Conservation (phyloP, 2,329 filamentous ascomycete species). For the Penicillium expansum region DNA sequence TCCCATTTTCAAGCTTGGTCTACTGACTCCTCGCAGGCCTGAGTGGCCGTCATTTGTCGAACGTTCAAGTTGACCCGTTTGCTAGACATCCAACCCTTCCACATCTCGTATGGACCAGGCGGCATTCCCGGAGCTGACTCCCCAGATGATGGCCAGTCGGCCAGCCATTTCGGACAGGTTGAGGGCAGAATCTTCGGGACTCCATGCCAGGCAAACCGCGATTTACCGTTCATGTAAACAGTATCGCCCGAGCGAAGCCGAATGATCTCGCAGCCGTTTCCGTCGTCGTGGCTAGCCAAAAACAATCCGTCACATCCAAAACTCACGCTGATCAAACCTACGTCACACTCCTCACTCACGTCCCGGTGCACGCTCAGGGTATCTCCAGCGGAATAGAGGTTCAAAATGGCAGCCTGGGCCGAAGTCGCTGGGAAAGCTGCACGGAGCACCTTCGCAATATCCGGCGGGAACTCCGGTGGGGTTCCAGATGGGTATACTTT, state of each 20-base stretch:
- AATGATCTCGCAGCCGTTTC: slow-evolving; percentile 47
- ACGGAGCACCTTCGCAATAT: slow-evolving; percentile 67
- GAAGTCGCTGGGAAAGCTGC: slow-evolving; percentile 71
- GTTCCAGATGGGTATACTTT: slow-evolving; percentile 71
- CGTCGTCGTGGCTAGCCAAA: slow-evolving; percentile 67
- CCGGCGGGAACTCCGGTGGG: slow-evolving; percentile 70
- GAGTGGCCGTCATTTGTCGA: slow-evolving; percentile 71
- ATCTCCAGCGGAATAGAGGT: slow-evolving; percentile 86
- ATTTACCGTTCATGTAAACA: slow-evolving; percentile 79
- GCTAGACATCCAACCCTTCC: slow-evolving; percentile 81
- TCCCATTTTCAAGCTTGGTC: not conserved
- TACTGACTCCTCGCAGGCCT: not conserved
- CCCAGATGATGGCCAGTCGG: slow-evolving; percentile 64
- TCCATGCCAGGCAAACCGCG: slow-evolving; percentile 90
- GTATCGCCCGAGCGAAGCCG: slow-evolving; percentile 80
- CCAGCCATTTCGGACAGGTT: slow-evolving; percentile 74
- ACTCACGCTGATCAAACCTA: slow-evolving; percentile 78
- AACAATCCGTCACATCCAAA: slow-evolving; percentile 90
- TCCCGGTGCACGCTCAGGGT: slow-evolving; percentile 91
- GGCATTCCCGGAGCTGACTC: slow-evolving; percentile 40
- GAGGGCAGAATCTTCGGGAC: slow-evolving; percentile 79
- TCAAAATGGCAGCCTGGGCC: slow-evolving; percentile 88
- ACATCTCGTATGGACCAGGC: slow-evolving; percentile 56
- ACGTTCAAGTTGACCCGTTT: slow-evolving; percentile 94
- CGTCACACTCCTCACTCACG: slow-evolving; percentile 79